Conservation (phyloP, 1,284 basidiomycete species). For the Xanthoconium separans region DNA sequence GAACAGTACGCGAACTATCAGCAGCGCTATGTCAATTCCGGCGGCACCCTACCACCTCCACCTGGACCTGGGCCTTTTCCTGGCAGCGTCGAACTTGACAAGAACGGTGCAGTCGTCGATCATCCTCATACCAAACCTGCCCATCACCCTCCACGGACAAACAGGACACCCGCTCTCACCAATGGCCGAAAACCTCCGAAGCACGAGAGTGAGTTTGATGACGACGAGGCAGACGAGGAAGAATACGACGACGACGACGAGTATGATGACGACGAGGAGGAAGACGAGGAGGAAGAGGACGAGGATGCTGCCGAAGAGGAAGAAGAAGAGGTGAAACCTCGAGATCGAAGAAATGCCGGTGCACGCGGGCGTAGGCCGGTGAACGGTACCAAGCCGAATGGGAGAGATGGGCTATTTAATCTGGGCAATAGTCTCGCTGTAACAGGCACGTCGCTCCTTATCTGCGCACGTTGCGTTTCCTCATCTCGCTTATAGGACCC, state of each 20-base stretch:
- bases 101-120: slow-evolving; percentile 81
- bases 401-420: slow-evolving; percentile 70
- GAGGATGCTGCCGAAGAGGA: slow-evolving; percentile 61
- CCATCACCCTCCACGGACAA: slow-evolving; percentile 40
- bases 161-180: slow-evolving; percentile 33
- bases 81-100: slow-evolving; percentile 94
- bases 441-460: slow-evolving; percentile 58
- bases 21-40: slow-evolving; percentile 87
- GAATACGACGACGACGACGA: slow-evolving; percentile 61
- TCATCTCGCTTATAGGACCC: slow-evolving; percentile 42
- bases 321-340: slow-evolving; percentile 47
- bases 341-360: slow-evolving; percentile 35
- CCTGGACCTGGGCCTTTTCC: slow-evolving; percentile 98
- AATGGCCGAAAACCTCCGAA: slow-evolving; percentile 51
- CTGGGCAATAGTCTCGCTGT: slow-evolving; percentile 80
- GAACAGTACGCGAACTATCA: slow-evolving; percentile 98
- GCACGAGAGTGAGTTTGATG: slow-evolving; percentile 63
- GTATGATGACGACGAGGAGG: slow-evolving; percentile 65
- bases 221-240: slow-evolving; percentile 58
- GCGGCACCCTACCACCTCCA: slow-evolving; percentile 84
- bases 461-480: slow-evolving; percentile 2
- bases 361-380: slow-evolving; percentile 36
- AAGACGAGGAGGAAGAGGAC: slow-evolving; percentile 63
- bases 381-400: slow-evolving; percentile 42
- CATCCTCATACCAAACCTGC: slow-evolving; percentile 45